phyloP scores from a whole-genome alignment of 2,329 filamentous ascomycete species.

The Ophiostoma tasmaniense region DNA sequence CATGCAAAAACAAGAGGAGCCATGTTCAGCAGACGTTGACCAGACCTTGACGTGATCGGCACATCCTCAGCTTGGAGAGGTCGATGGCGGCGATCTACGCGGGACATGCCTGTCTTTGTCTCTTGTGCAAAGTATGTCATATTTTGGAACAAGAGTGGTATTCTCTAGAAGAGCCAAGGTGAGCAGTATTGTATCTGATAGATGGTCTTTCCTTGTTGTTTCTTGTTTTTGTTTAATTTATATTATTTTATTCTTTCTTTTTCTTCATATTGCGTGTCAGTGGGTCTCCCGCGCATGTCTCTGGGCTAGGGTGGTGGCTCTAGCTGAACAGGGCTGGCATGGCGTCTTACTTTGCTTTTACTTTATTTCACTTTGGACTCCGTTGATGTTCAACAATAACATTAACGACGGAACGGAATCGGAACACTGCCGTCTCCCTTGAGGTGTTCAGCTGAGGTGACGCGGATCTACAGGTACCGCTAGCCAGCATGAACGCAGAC shows the following conservation, averaged over 20 bases:
- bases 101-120: not conserved
- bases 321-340: not conserved
- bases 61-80: not conserved
- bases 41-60: constrained; percentile 12
- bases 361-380: too few relatives aligned
- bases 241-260: not conserved
- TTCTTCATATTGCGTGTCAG: not conserved
- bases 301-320: not conserved
- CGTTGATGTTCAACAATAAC: too few relatives aligned
- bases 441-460: not conserved
- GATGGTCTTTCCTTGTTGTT: too few relatives aligned
- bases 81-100: not conserved
- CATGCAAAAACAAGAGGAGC: not conserved
- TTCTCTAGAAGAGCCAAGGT: too few relatives aligned
- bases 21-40: constrained; percentile 17
- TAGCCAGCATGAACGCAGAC: not conserved
- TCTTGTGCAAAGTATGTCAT: too few relatives aligned
- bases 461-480: not conserved
- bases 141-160: too few relatives aligned
- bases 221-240: not conserved
- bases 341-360: not conserved
- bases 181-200: too few relatives aligned
- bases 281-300: not conserved
- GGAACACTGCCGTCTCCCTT: not conserved
- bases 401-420: not conserved